Evolutionary conservation across 2,329 filamentous ascomycete genomes (phyloP).

Genomic region (Aaosphaeria arxii): DNA sequence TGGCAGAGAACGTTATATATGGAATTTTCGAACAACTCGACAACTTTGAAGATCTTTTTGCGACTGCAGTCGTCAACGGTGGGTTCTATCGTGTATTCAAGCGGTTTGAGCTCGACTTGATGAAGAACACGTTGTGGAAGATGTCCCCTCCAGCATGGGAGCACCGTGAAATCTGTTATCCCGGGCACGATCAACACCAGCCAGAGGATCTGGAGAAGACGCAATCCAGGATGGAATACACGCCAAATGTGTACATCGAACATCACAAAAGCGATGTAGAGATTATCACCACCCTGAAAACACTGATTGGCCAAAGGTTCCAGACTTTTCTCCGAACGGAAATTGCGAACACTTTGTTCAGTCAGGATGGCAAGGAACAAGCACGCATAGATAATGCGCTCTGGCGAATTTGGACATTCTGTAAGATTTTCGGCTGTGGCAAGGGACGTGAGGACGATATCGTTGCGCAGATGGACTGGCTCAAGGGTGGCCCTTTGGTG

Average conservation of each 20-base stretch:
- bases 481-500: slow-evolving; percentile 55
- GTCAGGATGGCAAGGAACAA: slow-evolving; percentile 43
- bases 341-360: slow-evolving; percentile 53
- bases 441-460: slow-evolving; percentile 59
- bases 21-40: slow-evolving; percentile 50
- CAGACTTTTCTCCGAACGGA: slow-evolving; percentile 56
- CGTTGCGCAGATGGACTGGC: slow-evolving; percentile 60
- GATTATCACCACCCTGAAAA: slow-evolving; percentile 54
- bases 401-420: slow-evolving; percentile 66
- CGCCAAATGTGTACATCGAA: slow-evolving; percentile 50
- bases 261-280: slow-evolving; percentile 53
- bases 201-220: slow-evolving; percentile 39
- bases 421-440: slow-evolving; percentile 58
- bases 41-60: slow-evolving; percentile 55
- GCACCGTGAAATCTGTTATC: slow-evolving; percentile 56
- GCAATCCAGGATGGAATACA: slow-evolving; percentile 51
- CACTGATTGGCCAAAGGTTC: slow-evolving; percentile 54
- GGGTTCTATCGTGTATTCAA: slow-evolving; percentile 60
- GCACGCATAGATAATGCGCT: slow-evolving; percentile 59
- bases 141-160: slow-evolving; percentile 61
- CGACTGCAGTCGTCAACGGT: slow-evolving; percentile 52
- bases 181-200: slow-evolving; percentile 43
- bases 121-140: slow-evolving; percentile 50
- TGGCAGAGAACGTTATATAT: slow-evolving; percentile 51
- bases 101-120: slow-evolving; percentile 52